phyloP scores from a whole-genome alignment of 345 rosid genomes.

The Salix koriyanagi region DNA sequence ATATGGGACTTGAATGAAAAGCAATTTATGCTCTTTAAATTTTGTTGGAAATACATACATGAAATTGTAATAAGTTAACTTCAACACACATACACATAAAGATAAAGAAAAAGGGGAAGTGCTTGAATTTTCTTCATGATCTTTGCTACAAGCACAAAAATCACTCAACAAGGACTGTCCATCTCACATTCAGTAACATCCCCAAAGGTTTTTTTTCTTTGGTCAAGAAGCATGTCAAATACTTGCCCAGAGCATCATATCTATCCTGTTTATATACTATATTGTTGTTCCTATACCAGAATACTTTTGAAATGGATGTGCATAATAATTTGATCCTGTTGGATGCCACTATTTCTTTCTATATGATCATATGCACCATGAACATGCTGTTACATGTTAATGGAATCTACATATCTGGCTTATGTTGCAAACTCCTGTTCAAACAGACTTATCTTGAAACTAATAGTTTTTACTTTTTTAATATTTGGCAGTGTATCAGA shows the following conservation, averaged over 20 bases:
- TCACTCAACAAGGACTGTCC: not conserved
- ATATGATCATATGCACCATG: not conserved
- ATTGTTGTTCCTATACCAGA: not conserved
- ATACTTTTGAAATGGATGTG: not conserved
- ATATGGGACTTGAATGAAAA: not conserved
- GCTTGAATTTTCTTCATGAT: not conserved
- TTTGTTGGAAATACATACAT: not conserved
- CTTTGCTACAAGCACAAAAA: not conserved
- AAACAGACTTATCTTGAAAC: conserved; percentile 2
- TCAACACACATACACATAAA: not conserved
- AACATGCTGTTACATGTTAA: not conserved
- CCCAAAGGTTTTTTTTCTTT: not conserved
- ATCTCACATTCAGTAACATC: not conserved
- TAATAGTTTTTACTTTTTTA: conserved; percentile 17
- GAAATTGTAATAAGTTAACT: not conserved
- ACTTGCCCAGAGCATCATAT: not conserved
- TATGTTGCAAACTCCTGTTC: conserved; percentile 2
- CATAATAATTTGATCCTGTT: not conserved
- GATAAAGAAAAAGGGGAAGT: not conserved
- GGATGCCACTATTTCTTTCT: not conserved
- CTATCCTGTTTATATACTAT: not conserved
- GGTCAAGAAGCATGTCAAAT: no score
- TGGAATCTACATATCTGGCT: conserved; percentile 3
- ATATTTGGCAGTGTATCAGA: conserved; percentile 79
- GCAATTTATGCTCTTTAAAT: not conserved